Evolutionary conservation across 2,329 filamentous ascomycete genomes (phyloP).

Genomic region (Aspergillus bombycis): DNA sequence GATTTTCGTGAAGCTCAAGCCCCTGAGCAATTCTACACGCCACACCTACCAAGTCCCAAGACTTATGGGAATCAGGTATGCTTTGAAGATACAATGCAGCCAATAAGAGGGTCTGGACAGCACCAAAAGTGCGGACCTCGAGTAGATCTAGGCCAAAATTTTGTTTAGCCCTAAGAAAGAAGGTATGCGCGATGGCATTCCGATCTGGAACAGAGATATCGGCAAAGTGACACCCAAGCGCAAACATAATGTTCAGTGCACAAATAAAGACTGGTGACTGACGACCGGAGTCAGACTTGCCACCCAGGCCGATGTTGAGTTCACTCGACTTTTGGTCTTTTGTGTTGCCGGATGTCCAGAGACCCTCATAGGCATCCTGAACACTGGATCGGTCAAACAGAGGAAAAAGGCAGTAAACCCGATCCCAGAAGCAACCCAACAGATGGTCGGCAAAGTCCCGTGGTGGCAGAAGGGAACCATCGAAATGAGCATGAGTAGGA

Average conservation of each 20-base stretch:
- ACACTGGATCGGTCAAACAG: slow-evolving; percentile 50
- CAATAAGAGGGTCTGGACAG: slow-evolving; percentile 48
- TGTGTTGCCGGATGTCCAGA: slow-evolving; percentile 37
- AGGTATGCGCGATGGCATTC: slow-evolving; percentile 33
- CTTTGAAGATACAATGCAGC: slow-evolving; percentile 46
- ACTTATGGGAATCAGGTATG: slow-evolving; percentile 45
- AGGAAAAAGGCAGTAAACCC: slow-evolving; percentile 49
- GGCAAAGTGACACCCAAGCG: slow-evolving; percentile 46
- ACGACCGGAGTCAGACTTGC: slow-evolving; percentile 32
- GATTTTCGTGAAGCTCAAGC: slow-evolving; percentile 44
- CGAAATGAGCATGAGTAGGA: slow-evolving; percentile 24
- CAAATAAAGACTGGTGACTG: slow-evolving; percentile 46
- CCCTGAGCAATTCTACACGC: slow-evolving; percentile 48
- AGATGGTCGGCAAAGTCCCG: slow-evolving; percentile 48
- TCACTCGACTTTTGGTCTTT: slow-evolving; percentile 21
- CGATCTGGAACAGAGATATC: slow-evolving; percentile 34
- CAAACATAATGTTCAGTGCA: slow-evolving; percentile 49
- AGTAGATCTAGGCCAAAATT: slow-evolving; percentile 45
- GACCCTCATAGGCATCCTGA: slow-evolving; percentile 41
- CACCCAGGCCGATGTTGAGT: slow-evolving; percentile 40
- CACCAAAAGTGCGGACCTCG: slow-evolving; percentile 41
- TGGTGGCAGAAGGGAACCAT: slow-evolving; percentile 45
- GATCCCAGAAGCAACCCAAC: slow-evolving; percentile 43
- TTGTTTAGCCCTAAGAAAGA: slow-evolving; percentile 39
- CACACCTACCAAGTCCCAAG: slow-evolving; percentile 49